phyloP scores from a whole-genome alignment of 495 filamentous ascomycete genomes.

The Daldinia grandis region DNA sequence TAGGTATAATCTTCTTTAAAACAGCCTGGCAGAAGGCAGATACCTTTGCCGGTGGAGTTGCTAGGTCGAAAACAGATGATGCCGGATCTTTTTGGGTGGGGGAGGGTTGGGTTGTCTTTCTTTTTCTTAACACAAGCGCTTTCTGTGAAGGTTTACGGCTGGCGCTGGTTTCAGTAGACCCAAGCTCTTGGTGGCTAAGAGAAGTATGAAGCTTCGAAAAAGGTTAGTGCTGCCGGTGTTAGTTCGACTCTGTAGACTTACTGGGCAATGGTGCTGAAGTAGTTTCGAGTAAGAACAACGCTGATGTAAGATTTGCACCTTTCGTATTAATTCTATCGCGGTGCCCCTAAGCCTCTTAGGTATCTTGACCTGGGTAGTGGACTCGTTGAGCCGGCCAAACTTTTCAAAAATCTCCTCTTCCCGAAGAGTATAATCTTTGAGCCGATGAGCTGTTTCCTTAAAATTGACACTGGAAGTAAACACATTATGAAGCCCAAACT shows the following conservation, averaged over 20 bases:
- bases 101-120: slow-evolving; percentile 11
- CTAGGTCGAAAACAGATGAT: slow-evolving; percentile 68
- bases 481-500: slow-evolving; percentile 91
- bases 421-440: slow-evolving; percentile 83
- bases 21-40: slow-evolving; percentile 90
- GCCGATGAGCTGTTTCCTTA: slow-evolving; percentile 70
- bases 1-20: slow-evolving; percentile 76
- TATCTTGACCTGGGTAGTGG: slow-evolving; percentile 52
- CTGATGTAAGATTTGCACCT: slow-evolving; percentile 72
- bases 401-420: slow-evolving; percentile 77
- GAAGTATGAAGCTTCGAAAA: slow-evolving; percentile 31
- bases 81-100: slow-evolving; percentile 16
- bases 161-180: slow-evolving; percentile 7
- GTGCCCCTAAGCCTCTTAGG: slow-evolving; percentile 81
- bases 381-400: slow-evolving; percentile 39
- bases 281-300: slow-evolving; percentile 81
- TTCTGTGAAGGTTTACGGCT: slow-evolving; percentile 20
- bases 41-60: slow-evolving; percentile 72
- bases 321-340: slow-evolving; percentile 65
- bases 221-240: neutral
- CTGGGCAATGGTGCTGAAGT: slow-evolving; percentile 83
- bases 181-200: slow-evolving; percentile 25
- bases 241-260: slow-evolving; percentile 29
- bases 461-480: slow-evolving; percentile 74
- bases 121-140: slow-evolving; percentile 11